A percentile compares a stretch with the other conserved stretches of the same genome.
Evolutionary conservation across 495 filamentous ascomycete genomes (phyloP).

Genomic region (Cladorrhinum samala): DNA sequence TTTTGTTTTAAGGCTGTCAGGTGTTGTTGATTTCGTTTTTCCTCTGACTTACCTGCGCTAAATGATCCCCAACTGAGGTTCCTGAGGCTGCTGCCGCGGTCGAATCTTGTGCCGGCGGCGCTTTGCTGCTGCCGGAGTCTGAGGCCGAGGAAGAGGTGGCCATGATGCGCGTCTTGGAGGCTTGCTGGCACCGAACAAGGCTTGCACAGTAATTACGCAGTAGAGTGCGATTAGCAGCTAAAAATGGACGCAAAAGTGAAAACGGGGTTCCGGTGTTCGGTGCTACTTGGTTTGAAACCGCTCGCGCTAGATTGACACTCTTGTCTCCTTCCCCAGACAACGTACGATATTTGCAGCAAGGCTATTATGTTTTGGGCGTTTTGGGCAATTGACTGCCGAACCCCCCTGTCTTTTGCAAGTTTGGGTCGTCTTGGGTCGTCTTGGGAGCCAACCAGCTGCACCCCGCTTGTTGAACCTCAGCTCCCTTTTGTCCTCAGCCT

Average conservation of each 20-base stretch:
- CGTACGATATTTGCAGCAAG: conserved; percentile 25
- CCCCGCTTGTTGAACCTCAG: neutral
- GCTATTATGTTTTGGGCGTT: conserved; percentile 11
- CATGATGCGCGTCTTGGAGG: no score
- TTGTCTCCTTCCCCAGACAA: neutral
- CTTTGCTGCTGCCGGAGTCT: no score
- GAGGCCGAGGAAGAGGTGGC: no score
- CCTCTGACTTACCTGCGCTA: conserved; percentile 24
- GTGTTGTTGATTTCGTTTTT: no score
- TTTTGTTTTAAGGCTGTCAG: neutral
- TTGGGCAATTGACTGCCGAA: neutral
- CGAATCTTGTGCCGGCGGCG: neutral
- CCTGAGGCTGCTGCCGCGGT: conserved; percentile 5
- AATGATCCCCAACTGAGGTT: conserved; percentile 13
- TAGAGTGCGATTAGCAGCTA: neutral
- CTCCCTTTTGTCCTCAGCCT: neutral
- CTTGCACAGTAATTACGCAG: no score
- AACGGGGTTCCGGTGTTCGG: conserved; percentile 3
- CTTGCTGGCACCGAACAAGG: no score
- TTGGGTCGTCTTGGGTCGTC: conserved; percentile 5
- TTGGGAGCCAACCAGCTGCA: neutral
- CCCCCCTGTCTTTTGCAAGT: neutral
- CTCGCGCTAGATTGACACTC: neutral
- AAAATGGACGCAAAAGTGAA: neutral
- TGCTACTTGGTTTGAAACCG: conserved; percentile 4